Base-by-base conservation (phyloP, 2,329 filamentous ascomycete genomes). In the Celoporthe dispersa region DNA sequence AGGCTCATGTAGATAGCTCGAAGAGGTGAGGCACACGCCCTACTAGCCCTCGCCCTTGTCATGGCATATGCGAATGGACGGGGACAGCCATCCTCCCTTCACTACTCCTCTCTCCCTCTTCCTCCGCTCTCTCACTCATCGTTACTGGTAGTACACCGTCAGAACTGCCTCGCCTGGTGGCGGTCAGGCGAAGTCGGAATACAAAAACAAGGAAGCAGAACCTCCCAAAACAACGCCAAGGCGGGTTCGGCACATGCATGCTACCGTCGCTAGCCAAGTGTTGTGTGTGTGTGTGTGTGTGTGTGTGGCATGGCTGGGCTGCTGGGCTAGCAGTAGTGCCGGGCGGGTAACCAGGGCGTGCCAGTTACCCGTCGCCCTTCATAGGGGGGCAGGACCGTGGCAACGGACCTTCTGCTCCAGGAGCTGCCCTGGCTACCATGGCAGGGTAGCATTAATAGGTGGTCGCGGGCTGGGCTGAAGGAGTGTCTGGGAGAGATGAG, bases 191-290 rank as follows among this genome's bases (percentile, higher is more conserved):
- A 28, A 55, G 51, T 28, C 51, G 25, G 51, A 55, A 28, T 48
- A 22, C 16, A 16, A 55, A 55, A 55, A 31, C 51, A 55, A 31
- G 51, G 51, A 14, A 55, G 51, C 51, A 31, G 51, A 28, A 55
- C 51, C n/a, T 55, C 51, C 51, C 28, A n/a, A 60, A n/a, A 35
- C 55, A 33, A 60, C 25, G 51, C 51, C 51, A 55, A 55, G 51
- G 51, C 51, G 51, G n/a, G 51, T 55, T 14, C 51, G 51, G 51
- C 51, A 55, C 25, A 55, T 62, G 33, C 33, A 62, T 35, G 59
- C 11, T 31, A 62, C 31, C 33, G 31, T 25, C 59, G 31, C 37
- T 7, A n/a, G n/a, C n/a, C n/a, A 62, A 48, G 19, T 22, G 39
- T 16, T 12, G 2, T 48, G 22, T 48, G 44, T 48, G 44, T n/a